phyloP scores from a whole-genome alignment of 306 rosid species.

The Citrullus amarus region DNA sequence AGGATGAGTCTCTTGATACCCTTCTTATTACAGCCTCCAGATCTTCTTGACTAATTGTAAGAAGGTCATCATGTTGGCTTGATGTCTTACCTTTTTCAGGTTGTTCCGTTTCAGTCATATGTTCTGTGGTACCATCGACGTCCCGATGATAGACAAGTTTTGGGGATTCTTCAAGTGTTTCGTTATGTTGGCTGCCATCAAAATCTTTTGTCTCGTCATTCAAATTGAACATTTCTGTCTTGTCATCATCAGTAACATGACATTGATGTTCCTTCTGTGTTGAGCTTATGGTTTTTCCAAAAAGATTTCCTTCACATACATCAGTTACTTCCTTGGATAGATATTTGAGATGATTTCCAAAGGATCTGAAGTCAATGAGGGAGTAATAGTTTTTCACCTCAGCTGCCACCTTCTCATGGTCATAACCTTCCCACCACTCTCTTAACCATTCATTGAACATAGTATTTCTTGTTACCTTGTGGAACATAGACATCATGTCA shows the following conservation, averaged over 20 bases:
- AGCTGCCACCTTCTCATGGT: slow-evolving; percentile 29
- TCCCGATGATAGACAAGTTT: slow-evolving; percentile 14
- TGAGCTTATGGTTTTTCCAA: slow-evolving; percentile 19
- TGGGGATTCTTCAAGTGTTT: slow-evolving; percentile 18
- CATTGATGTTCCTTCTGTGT: slow-evolving; percentile 24
- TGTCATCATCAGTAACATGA: slow-evolving; percentile 17
- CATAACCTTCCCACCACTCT: slow-evolving; percentile 88
- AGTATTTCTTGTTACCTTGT: slow-evolving; percentile 64
- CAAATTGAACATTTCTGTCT: slow-evolving; percentile 11
- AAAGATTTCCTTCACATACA: slow-evolving; percentile 22
- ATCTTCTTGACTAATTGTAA: slow-evolving; percentile 65
- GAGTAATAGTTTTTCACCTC: slow-evolving; percentile 26
- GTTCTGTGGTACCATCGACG: slow-evolving; percentile 20
- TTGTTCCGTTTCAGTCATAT: slow-evolving; percentile 1
- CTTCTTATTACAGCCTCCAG: slow-evolving; percentile 61
- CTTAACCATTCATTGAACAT: slow-evolving; percentile 86
- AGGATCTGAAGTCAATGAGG: slow-evolving; percentile 42
- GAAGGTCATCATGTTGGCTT: slow-evolving; percentile 32
- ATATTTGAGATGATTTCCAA: slow-evolving; percentile 54
- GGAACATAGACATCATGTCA: slow-evolving; percentile 65
- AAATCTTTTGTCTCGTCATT: slow-evolving; percentile 25
- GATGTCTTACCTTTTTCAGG: slow-evolving; percentile 22
- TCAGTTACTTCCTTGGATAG: slow-evolving; percentile 40
- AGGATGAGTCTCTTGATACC: slow-evolving; percentile 61
- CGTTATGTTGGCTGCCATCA: slow-evolving; percentile 11